Percentiles rank a stretch among this genome's conserved stretches.
Conservation (phyloP, 2,329 filamentous ascomycete genomes). For the Zasmidium angulare region DNA sequence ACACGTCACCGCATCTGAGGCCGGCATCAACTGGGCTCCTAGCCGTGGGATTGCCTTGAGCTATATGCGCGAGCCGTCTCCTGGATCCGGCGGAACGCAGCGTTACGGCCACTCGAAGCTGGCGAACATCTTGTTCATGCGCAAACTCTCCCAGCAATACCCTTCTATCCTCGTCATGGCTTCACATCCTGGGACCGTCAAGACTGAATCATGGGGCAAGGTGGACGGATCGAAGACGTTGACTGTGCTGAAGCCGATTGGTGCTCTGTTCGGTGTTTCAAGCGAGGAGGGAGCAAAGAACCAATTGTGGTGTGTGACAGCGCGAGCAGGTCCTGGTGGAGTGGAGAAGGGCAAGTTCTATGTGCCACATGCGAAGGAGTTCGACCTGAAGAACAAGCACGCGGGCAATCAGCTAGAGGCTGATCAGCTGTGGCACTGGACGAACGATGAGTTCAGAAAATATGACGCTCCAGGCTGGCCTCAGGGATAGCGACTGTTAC, state of each 20-base stretch:
- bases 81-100: conserved; percentile 23
- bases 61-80: conserved; percentile 23
- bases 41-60: conserved; percentile 18
- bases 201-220: conserved; percentile 37
- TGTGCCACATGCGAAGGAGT: too few relatives aligned
- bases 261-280: background rate
- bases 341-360: conserved; percentile 21
- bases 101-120: conserved; percentile 51
- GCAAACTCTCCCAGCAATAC: conserved; percentile 43
- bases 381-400: too few relatives aligned
- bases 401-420: too few relatives aligned
- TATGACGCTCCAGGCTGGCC: too few relatives aligned
- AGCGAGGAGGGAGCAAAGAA: conserved; percentile 25
- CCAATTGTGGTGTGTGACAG: conserved; percentile 28
- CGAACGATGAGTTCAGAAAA: too few relatives aligned
- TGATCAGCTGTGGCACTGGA: too few relatives aligned
- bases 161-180: conserved; percentile 45
- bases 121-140: conserved; percentile 49
- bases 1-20: conserved; percentile 28
- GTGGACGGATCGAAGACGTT: background rate
- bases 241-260: background rate
- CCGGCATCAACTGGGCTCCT: conserved; percentile 13
- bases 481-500: too few relatives aligned
- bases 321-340: conserved; percentile 20
- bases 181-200: conserved; percentile 52